Evolutionary conservation across 352 stramenopile species (phyloP).

Genomic region (Pythium brassicae): DNA sequence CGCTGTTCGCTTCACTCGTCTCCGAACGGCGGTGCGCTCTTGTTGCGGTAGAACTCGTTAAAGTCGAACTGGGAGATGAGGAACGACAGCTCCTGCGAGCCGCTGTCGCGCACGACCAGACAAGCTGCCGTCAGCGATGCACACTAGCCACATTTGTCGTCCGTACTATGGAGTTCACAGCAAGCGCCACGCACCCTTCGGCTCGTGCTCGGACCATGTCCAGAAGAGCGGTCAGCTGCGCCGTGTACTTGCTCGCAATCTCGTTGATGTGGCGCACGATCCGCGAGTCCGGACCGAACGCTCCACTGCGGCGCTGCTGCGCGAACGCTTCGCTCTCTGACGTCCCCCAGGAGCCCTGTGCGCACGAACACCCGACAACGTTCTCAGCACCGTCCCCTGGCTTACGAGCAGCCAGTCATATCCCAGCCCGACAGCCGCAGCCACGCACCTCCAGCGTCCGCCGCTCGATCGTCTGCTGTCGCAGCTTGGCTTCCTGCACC

Average conservation of each 20-base stretch:
- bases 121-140: neutral
- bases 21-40: slow-evolving; percentile 29
- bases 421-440: neutral
- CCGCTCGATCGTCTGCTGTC: slow-evolving; percentile 38
- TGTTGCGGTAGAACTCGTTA: slow-evolving; percentile 86
- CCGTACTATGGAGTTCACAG: neutral
- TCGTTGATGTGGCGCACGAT: slow-evolving; percentile 60
- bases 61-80: slow-evolving; percentile 90
- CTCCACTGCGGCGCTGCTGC: slow-evolving; percentile 25
- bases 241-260: slow-evolving; percentile 57
- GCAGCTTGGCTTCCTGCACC: slow-evolving; percentile 55
- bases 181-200: slow-evolving; percentile 25
- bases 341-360: slow-evolving; percentile 56
- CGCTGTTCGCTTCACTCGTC: slow-evolving; percentile 37
- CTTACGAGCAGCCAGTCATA: no score
- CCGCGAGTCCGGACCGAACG: slow-evolving; percentile 42
- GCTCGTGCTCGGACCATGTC: slow-evolving; percentile 64
- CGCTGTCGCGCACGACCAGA: slow-evolving; percentile 21
- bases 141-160: no score
- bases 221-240: slow-evolving; percentile 62
- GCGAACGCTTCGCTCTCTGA: slow-evolving; percentile 46
- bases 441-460: slow-evolving; percentile 40
- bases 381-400: no score
- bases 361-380: no score
- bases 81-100: slow-evolving; percentile 79